Evolutionary conservation across 2,329 filamentous ascomycete species (phyloP).

Genomic region (Leptographium radiaticola): DNA sequence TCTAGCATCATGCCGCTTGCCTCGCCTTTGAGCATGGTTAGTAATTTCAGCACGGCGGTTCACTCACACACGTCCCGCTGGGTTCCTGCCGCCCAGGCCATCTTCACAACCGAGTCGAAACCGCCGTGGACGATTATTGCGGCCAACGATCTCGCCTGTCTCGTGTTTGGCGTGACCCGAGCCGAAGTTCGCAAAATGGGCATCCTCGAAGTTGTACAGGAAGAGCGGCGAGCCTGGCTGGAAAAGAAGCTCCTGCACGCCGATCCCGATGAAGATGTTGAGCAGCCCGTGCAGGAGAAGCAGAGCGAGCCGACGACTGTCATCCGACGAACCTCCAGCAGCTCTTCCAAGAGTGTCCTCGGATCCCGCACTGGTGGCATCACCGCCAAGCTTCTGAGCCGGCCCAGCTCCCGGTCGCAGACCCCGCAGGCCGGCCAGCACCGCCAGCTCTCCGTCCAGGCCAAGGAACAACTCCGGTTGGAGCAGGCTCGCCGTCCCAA

Average conservation of each 20-base stretch:
- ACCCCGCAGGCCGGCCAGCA: slow-evolving; percentile 20
- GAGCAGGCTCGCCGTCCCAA: slow-evolving; percentile 43
- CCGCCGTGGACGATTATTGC: slow-evolving; percentile 92
- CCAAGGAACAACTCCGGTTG: slow-evolving; percentile 17
- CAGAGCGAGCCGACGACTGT: slow-evolving; percentile 15
- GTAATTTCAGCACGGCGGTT: slow-evolving; percentile 43
- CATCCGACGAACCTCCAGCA: slow-evolving; percentile 35
- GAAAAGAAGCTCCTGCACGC: slow-evolving; percentile 67
- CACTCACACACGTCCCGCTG: slow-evolving; percentile 86
- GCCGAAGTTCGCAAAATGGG: slow-evolving; percentile 89
- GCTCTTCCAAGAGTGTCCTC: slow-evolving; percentile 36
- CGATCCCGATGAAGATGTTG: slow-evolving; percentile 33
- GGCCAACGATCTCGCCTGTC: slow-evolving; percentile 88
- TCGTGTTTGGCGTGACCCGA: slow-evolving; percentile 98
- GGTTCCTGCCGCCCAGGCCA: slow-evolving; percentile 84
- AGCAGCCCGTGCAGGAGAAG: slow-evolving; percentile 3
- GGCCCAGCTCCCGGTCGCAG: slow-evolving; percentile 51
- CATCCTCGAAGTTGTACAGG: slow-evolving; percentile 86
- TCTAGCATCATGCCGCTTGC: slow-evolving; percentile 16
- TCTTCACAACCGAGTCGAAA: slow-evolving; percentile 88
- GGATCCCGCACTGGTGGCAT: slow-evolving; percentile 63
- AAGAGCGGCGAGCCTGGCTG: slow-evolving; percentile 79
- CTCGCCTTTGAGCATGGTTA: slow-evolving; percentile 28
- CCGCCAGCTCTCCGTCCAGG: neutral
- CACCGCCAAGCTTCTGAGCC: slow-evolving; percentile 77